These are phyloP conservation scores for Corynespora cassiicola DNA, from an alignment of 2,329 filamentous ascomycete genomes.

Conservation along the genomic window DNA sequence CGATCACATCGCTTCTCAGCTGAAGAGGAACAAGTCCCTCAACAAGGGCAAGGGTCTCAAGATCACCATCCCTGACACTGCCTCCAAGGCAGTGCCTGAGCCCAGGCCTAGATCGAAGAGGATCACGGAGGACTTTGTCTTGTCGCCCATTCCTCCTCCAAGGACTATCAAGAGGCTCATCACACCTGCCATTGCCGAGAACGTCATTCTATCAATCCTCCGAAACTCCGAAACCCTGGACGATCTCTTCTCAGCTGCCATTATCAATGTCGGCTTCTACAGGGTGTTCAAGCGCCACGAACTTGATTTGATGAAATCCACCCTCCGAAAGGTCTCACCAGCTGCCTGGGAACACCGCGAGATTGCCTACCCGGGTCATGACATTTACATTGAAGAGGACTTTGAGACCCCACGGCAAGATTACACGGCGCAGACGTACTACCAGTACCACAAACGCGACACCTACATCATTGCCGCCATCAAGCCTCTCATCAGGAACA, in stretches of 20 bases:
- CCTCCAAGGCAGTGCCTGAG: too few species aligned
- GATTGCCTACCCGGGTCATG: constrained; percentile 60
- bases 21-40: constrained; percentile 23
- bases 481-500: constrained; percentile 62
- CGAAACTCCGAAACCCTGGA: constrained; percentile 55
- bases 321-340: constrained; percentile 61
- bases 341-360: constrained; percentile 67
- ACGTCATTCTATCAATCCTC: constrained; percentile 61
- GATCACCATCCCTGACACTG: constrained; percentile 30
- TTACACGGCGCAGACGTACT: constrained; percentile 61
- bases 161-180: constrained; percentile 39
- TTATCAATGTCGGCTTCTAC: constrained; percentile 64
- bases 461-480: constrained; percentile 60
- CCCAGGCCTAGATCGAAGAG: constrained; percentile 21
- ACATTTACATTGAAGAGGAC: constrained; percentile 47
- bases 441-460: constrained; percentile 59
- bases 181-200: constrained; percentile 52
- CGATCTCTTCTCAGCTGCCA: constrained; percentile 62
- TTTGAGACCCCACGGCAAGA: constrained; percentile 56
- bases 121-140: constrained; percentile 26
- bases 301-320: constrained; percentile 58
- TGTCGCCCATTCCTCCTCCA: constrained; percentile 25
- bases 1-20: constrained; percentile 39
- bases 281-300: constrained; percentile 64
- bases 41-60: constrained; percentile 25